Conservation (phyloP, 1,284 basidiomycete species). For the Inonotus obliquus region DNA sequence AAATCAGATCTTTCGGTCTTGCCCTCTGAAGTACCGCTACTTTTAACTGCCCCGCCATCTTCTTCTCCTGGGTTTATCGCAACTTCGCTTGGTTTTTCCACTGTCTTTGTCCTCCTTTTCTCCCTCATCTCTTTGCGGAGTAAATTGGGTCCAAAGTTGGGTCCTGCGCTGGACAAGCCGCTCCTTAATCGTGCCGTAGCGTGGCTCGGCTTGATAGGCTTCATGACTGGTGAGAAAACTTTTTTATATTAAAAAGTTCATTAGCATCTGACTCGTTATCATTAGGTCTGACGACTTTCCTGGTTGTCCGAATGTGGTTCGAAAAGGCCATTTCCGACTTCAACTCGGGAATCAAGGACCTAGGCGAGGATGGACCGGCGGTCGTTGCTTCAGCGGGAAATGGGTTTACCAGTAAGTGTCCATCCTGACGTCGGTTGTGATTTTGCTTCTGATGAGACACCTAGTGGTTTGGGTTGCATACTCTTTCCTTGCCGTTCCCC, state of each 20-base stretch:
- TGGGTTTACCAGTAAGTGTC: constrained; percentile 66
- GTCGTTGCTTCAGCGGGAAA: constrained; percentile 63
- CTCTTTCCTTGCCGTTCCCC: constrained; percentile 65
- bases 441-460: constrained; percentile 13
- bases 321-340: constrained; percentile 75
- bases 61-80: constrained; percentile 63
- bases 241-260: neutral
- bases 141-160: constrained; percentile 52
- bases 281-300: constrained; percentile 58
- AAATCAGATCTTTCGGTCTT: constrained; percentile 57
- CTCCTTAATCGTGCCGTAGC: constrained; percentile 54
- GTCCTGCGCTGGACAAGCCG: constrained; percentile 50
- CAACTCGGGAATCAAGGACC: constrained; percentile 52
- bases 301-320: constrained; percentile 75
- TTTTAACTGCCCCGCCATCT: constrained; percentile 57
- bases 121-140: constrained; percentile 63
- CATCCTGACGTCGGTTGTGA: neutral
- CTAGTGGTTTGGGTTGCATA: constrained; percentile 75
- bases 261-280: neutral
- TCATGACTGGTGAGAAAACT: constrained; percentile 58
- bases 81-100: constrained; percentile 51
- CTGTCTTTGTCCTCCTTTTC: constrained; percentile 66
- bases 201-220: constrained; percentile 71
- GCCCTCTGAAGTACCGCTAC: constrained; percentile 49
- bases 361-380: constrained; percentile 48